Conservation (phyloP, 257 asterid genomes). For the Leptodermis oblonga region DNA sequence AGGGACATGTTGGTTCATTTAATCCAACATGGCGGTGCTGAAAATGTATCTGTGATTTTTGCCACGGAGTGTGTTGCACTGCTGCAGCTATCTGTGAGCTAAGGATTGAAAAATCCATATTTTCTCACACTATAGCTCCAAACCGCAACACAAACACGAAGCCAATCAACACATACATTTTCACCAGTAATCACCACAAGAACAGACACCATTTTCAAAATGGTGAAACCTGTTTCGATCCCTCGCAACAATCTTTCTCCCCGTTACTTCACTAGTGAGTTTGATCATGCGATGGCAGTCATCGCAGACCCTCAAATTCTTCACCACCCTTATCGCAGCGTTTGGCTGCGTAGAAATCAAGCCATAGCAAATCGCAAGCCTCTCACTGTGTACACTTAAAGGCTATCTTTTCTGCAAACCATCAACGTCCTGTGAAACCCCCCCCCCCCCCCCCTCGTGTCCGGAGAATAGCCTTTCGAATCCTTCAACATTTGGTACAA, state of each 20-base stretch:
- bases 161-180: too few species aligned
- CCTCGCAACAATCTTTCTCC: conserved; percentile 37
- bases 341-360: conserved; percentile 31
- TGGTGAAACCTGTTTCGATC: conserved; percentile 66
- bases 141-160: too few species aligned
- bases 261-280: conserved; percentile 38
- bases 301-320: conserved; percentile 49
- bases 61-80: too few species aligned
- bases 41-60: too few species aligned
- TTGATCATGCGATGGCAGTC: conserved; percentile 52
- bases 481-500: conserved; percentile 26
- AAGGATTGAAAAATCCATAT: too few species aligned
- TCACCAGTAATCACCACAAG: conserved; percentile 59
- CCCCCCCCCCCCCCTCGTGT: too few species aligned
- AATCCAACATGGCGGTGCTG: too few species aligned
- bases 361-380: conserved; percentile 57
- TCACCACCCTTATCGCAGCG: conserved; percentile 36
- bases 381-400: conserved; percentile 50
- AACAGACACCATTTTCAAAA: too few species aligned
- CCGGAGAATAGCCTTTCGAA: conserved; percentile 43
- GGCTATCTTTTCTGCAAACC: conserved; percentile 43
- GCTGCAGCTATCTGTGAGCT: too few species aligned
- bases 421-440: conserved; percentile 35
- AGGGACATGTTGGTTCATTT: too few species aligned
- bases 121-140: too few species aligned